Base-by-base conservation (phyloP, 306 rosid species). In the Oemleria cerasiformis region DNA sequence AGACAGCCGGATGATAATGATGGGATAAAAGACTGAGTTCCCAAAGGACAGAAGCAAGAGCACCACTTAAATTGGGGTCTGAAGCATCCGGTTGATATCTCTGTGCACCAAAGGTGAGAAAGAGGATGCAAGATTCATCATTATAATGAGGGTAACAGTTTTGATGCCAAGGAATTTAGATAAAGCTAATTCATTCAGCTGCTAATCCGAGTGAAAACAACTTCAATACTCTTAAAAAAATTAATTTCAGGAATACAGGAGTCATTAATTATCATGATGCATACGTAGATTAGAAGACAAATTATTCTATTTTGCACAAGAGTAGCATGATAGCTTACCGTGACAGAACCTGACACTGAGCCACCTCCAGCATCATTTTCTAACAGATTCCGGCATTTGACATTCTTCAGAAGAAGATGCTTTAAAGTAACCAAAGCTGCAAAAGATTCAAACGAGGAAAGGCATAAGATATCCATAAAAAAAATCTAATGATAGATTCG, bases 351-450 rank as follows among this genome's bases (percentile, higher is more conserved):
- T 2, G 89, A 90, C 72, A 89, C 92, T 5, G 97, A 95, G 77
- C 97, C 97, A 73, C 96, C 99, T 60, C 99, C 96, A 69, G 75
- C 86, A 78, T 91, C 99, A 83, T 89, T 95, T 88, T 95, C 97
- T 84, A 95, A 84, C 56, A 95, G 79, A 87, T 91, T 95, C 79
- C 96, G 90, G 87, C 97, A 89, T 79, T 91, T 95, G 15, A 88
- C 72, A 82, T 89, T 91, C 81, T 89, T 95, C 88, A 72, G 97
- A 85, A 95, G 92, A 72, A 95, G 96, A 84, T 95, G 92, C 86
- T 80, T 95, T 53, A 91, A 77, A 0, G 97, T 91, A 73, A 88
- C 96, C 88, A 89, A 83, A 62, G 97, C 97, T 91, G 90, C 80
- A 87, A 82, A 71, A 65, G 73, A 50, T 78, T 50, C 65, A 67